Conservation (phyloP, 148 eudicot genomes). For the Rhododendron ovatum region DNA sequence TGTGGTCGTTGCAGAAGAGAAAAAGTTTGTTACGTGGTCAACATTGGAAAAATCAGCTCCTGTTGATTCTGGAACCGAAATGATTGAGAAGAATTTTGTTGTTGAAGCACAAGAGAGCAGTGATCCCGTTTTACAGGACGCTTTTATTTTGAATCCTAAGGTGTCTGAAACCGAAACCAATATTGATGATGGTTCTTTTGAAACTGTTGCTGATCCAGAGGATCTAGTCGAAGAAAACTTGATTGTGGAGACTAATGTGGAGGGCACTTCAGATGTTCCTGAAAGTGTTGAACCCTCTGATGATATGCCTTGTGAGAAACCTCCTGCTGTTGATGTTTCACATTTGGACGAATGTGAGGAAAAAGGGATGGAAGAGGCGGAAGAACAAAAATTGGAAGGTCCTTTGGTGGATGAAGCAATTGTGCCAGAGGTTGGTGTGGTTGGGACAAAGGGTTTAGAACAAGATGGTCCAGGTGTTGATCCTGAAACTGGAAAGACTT, state of each 20-base stretch:
- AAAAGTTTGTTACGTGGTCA: background rate
- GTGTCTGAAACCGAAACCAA: background rate
- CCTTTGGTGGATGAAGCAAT: background rate
- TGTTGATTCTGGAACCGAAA: background rate
- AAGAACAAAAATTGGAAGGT: background rate
- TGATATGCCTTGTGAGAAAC: background rate
- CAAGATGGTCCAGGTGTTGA: background rate
- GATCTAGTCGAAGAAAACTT: conserved; percentile 1
- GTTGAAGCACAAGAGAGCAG: conserved; percentile 4
- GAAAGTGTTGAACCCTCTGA: background rate
- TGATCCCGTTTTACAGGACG: background rate
- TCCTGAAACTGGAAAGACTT: background rate
- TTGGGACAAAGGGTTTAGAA: background rate
- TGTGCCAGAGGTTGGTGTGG: background rate
- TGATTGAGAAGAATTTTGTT: background rate
- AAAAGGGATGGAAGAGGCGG: background rate
- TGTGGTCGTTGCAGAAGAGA: background rate
- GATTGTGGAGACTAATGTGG: background rate
- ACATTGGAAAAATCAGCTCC: background rate
- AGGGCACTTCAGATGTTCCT: background rate
- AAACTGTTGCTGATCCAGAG: conserved; percentile 2
- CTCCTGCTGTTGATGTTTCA: background rate
- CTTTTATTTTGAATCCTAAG: background rate
- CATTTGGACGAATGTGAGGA: background rate
- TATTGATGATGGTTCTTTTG: background rate